These are phyloP conservation scores for Colletotrichum chlorophyti DNA, from an alignment of 2,329 filamentous ascomycete genomes.

Conservation along the genomic window DNA sequence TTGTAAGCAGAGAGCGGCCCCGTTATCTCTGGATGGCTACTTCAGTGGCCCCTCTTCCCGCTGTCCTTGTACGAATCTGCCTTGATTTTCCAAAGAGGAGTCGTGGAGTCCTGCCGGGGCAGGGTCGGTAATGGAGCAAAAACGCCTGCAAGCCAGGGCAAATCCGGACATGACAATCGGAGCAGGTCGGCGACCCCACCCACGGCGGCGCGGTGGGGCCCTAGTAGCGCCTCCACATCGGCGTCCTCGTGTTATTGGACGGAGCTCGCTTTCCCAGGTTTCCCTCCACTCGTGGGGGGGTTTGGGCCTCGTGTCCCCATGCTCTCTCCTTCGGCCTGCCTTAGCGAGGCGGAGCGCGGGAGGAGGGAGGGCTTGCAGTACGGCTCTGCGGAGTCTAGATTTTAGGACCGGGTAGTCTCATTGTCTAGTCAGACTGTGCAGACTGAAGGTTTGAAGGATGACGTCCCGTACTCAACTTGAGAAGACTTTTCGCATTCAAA, in stretches of 20 bases:
- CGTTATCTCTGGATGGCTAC: constrained; percentile 9
- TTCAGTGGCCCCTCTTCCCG: neutral
- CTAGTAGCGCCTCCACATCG: constrained; percentile 1
- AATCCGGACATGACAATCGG: constrained; percentile 25
- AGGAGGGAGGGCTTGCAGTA: neutral
- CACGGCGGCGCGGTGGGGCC: constrained; percentile 1
- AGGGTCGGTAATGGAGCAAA: neutral
- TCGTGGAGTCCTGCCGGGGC: constrained; percentile 3
- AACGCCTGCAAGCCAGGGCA: constrained; percentile 15
- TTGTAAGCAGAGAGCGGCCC: constrained; percentile 23
- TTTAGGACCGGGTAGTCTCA: constrained; percentile 1
- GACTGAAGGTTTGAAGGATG: no score
- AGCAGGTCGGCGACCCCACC: constrained; percentile 23
- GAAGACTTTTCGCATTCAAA: no score
- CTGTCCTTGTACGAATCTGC: neutral
- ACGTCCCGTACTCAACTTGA: no score
- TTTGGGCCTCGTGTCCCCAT: constrained; percentile 1
- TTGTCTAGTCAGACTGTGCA: neutral
- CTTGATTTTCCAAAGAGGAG: constrained; percentile 16
- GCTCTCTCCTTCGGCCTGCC: neutral
- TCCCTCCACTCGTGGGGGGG: constrained; percentile 7
- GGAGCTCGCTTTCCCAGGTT: neutral
- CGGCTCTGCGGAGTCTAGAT: constrained; percentile 18
- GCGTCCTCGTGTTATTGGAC: constrained; percentile 5
- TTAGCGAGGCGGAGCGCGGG: constrained; percentile 13